phyloP scores from a whole-genome alignment of 768 basidiomycete genomes.

The Coprinopsis strossmayeri region DNA sequence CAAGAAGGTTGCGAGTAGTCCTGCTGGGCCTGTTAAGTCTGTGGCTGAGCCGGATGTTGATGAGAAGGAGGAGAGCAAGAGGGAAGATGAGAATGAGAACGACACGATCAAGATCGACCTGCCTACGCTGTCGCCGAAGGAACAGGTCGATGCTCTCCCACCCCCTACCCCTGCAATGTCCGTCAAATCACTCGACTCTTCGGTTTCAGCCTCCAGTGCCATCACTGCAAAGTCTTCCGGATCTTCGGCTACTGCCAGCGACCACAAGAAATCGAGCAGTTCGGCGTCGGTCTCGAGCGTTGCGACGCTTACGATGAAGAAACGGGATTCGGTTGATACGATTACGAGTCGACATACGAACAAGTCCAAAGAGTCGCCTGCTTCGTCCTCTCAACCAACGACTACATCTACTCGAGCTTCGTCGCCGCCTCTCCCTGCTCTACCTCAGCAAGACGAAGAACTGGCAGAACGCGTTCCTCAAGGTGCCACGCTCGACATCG shows the following conservation, averaged over 20 bases:
- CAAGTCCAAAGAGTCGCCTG: conserved; percentile 2
- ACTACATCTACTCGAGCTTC: neutral
- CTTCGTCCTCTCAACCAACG: neutral
- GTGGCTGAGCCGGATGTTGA: conserved; percentile 6
- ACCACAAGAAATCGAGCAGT: conserved; percentile 41
- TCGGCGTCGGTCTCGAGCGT: conserved; percentile 35
- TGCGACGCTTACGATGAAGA: conserved; percentile 34
- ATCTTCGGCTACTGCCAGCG: conserved; percentile 8
- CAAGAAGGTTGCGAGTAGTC: conserved; percentile 13
- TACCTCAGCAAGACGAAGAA: conserved; percentile 13
- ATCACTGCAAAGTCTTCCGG: neutral
- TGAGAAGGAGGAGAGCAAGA: conserved; percentile 14
- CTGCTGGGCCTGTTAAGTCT: conserved; percentile 13
- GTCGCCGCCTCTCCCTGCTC: conserved; percentile 10
- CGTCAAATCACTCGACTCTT: neutral
- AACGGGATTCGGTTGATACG: conserved; percentile 39
- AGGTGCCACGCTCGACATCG: conserved; percentile 76
- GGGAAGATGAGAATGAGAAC: no score
- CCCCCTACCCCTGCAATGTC: conserved; percentile 1
- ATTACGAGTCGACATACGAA: conserved; percentile 21
- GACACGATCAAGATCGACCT: no score
- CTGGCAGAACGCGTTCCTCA: conserved; percentile 25
- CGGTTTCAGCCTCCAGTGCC: neutral
- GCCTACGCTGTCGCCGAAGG: conserved; percentile 1
- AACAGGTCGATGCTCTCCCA: conserved; percentile 5